Evolutionary conservation across 495 filamentous ascomycete genomes (phyloP), one percentile per base, ranked within the genome.

Genomic region (Aspergillus olivimuriae): DNA sequence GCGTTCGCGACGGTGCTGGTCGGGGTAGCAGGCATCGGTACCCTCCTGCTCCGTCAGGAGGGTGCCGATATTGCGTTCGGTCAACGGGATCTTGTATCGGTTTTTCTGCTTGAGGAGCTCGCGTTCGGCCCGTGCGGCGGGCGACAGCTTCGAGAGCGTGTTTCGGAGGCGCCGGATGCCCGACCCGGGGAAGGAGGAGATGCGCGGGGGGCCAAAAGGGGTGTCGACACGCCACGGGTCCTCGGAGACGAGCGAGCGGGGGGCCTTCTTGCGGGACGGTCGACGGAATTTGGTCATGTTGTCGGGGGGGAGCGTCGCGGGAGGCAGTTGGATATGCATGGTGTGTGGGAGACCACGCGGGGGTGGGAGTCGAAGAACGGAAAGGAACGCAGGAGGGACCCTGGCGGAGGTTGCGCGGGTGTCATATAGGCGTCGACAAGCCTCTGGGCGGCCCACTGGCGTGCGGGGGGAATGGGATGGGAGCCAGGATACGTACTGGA

Each of bases 1-100:
- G 74, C 85, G 40, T 68, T 84, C 63, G 72, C 77, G 43, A 53
- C 64, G 47, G 73, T 67, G 48, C 48, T 75, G 46, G 76, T 83
- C 32, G 57, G 54, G 37, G 73, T 81, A 56, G 65, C 73, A 51
- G 73, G 82, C 83, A 74, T 85, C 54, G 10, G 72, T 55, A 39
- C 56, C 54, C 51, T 60, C 50, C 48, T 72, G 70, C 17, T 63
- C 56, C 1, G 60, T 63, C 34, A 70, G 53, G 26, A 74, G 61
- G n/a, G 55, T 68, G 33, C 71, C 64, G 45, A 74, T 54, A 41
- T 74, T 74, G 14, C 68, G 53, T 17, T 68, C 52, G 0, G 70
- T 74, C 48, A 74, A 39, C 11, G 68, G 70, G 9, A 57, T 57
- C 37, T 66, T 71, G 56, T 57, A 61, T 32, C 63, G 56, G 34